Evolutionary conservation across 371 early-diverging fungal genomes (phyloP).

Genomic region (Rhizomucor pusillus): DNA sequence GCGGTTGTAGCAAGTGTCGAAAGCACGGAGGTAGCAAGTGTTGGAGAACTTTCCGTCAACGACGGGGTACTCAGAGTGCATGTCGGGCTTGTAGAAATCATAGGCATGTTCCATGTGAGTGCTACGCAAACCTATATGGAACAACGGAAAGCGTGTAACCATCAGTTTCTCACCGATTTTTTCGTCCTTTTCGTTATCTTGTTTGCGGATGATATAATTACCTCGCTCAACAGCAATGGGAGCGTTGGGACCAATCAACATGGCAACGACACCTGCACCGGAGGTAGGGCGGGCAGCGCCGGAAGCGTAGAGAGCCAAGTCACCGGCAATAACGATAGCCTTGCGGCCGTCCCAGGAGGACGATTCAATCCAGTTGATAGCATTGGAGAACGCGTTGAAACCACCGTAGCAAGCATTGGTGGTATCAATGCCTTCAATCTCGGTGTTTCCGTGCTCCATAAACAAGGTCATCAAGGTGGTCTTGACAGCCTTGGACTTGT

Average conservation of each 20-base stretch:
- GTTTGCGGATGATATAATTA: constrained; percentile 6
- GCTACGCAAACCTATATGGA: constrained; percentile 65
- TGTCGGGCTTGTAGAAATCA: constrained; percentile 98
- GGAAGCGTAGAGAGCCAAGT: constrained; percentile 94
- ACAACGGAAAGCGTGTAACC: too few relatives aligned
- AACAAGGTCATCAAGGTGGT: constrained; percentile 95
- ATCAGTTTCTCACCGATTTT: neutral
- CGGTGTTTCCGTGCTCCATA: constrained; percentile 84
- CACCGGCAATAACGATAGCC: constrained; percentile 94
- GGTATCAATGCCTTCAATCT: constrained; percentile 95
- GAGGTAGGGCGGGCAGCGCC: constrained; percentile 94
- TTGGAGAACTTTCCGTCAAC: constrained; percentile 95
- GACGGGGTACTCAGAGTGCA: constrained; percentile 93
- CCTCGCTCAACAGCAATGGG: constrained; percentile 90
- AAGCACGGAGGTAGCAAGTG: constrained; percentile 88
- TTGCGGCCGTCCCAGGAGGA: constrained; percentile 91
- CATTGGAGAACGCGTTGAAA: constrained; percentile 94
- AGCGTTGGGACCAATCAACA: constrained; percentile 93
- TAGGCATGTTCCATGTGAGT: constrained; percentile 96
- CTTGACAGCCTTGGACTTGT: constrained; percentile 98
- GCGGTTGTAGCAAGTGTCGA: constrained; percentile 83
- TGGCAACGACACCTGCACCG: constrained; percentile 94
- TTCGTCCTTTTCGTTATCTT: neutral
- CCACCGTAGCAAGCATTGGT: constrained; percentile 99
- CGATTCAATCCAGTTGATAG: constrained; percentile 95